These are phyloP conservation scores for Fusarium chaquense DNA, from an alignment of 2,329 filamentous ascomycete species.

Conservation along the genomic window DNA sequence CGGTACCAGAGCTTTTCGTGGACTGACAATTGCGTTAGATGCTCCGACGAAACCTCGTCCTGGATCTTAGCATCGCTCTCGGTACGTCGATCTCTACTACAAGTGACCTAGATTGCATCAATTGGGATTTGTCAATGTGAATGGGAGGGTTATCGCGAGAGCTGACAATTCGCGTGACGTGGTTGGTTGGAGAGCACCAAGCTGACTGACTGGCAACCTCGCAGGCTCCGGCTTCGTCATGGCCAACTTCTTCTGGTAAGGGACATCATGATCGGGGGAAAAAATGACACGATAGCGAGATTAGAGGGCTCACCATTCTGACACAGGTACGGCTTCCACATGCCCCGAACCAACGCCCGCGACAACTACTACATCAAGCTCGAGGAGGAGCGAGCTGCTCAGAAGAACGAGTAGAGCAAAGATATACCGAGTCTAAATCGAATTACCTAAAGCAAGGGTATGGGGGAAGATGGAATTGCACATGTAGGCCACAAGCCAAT, in stretches of 20 bases:
- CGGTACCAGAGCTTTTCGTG: slow-evolving; percentile 41
- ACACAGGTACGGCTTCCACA: slow-evolving; percentile 71
- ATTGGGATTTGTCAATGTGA: slow-evolving; percentile 9
- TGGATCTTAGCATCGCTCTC: slow-evolving; percentile 67
- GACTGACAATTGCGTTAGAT: slow-evolving; percentile 62
- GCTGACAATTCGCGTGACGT: slow-evolving; percentile 45
- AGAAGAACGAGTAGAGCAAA: slow-evolving; percentile 48
- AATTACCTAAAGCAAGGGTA: slow-evolving; percentile 13
- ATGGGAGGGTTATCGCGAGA: slow-evolving; percentile 24
- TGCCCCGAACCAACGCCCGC: slow-evolving; percentile 69
- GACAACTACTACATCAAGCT: slow-evolving; percentile 70
- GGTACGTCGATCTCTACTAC: slow-evolving; percentile 58
- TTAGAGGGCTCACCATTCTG: slow-evolving; percentile 21
- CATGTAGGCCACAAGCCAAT: slow-evolving; percentile 33
- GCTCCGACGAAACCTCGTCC: slow-evolving; percentile 69
- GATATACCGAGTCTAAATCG: slow-evolving; percentile 2
- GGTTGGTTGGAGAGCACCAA: slow-evolving; percentile 42
- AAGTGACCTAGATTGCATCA: slow-evolving; percentile 10
- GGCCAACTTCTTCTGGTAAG: slow-evolving; percentile 70
- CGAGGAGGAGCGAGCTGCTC: slow-evolving; percentile 66
- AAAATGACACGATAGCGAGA: not conserved
- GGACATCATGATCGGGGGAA: not conserved
- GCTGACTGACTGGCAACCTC: slow-evolving; percentile 50
- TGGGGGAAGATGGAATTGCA: slow-evolving; percentile 21
- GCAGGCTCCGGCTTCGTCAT: slow-evolving; percentile 66